Evolutionary conservation across 495 filamentous ascomycete species (phyloP).

Genomic region (Daldinia grandis): DNA sequence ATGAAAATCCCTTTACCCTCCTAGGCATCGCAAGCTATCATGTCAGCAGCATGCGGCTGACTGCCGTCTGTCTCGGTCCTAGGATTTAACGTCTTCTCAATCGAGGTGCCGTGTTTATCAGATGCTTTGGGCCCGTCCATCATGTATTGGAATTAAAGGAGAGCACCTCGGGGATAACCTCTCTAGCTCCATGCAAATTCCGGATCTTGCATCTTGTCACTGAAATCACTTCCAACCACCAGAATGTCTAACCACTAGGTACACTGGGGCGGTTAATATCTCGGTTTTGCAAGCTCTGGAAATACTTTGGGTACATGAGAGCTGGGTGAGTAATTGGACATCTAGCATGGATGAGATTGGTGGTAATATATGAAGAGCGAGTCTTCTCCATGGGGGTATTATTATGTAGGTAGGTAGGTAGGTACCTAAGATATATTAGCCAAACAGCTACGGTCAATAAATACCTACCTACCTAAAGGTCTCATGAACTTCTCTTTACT

Average conservation of each 20-base stretch:
- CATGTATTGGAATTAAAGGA: background rate
- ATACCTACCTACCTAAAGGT: background rate
- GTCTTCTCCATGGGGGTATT: background rate
- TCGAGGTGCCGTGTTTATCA: background rate
- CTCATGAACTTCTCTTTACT: background rate
- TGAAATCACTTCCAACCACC: background rate
- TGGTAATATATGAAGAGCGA: background rate
- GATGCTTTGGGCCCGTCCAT: background rate
- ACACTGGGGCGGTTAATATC: background rate
- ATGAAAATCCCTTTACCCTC: background rate
- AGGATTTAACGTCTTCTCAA: background rate
- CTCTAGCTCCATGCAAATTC: constrained; percentile 28
- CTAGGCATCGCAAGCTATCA: background rate
- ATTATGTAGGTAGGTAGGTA: too few relatives aligned
- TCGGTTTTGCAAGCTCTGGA: background rate
- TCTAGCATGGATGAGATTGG: background rate
- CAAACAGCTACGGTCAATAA: background rate
- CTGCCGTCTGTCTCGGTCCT: background rate
- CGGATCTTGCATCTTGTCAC: constrained; percentile 13
- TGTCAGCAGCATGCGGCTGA: background rate
- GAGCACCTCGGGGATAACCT: constrained; percentile 7
- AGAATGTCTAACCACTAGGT: background rate
- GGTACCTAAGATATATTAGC: background rate
- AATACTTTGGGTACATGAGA: background rate
- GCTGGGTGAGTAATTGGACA: background rate